Evolutionary conservation across 495 filamentous ascomycete species (phyloP).

Genomic region (Neurospora sp.): DNA sequence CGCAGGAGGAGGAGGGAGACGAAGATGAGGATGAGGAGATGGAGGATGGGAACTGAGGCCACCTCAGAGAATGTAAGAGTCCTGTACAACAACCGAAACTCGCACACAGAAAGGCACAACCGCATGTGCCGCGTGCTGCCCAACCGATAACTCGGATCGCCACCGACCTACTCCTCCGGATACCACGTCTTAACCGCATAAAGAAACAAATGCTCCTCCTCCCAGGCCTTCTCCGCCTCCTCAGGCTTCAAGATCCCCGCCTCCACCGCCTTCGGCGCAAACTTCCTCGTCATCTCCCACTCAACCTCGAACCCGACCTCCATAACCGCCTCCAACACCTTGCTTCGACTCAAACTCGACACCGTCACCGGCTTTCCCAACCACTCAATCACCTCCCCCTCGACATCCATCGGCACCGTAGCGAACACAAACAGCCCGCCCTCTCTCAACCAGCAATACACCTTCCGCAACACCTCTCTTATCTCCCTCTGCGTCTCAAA

Average conservation of each 20-base stretch:
- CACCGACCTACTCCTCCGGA: not conserved
- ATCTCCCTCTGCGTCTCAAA: conserved; percentile 10
- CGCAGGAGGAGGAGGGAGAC: conserved; percentile 20
- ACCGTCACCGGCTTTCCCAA: conserved; percentile 8
- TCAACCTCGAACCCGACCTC: conserved; percentile 9
- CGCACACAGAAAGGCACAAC: not conserved
- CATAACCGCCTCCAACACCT: conserved; percentile 2
- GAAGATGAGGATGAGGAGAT: conserved; percentile 5
- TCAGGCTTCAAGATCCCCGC: conserved; percentile 8
- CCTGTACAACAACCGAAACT: not conserved
- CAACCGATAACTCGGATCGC: not conserved
- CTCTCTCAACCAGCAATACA: conserved; percentile 2
- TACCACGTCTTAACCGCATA: conserved; percentile 10
- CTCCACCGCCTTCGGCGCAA: conserved; percentile 8
- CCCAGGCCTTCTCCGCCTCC: conserved; percentile 8
- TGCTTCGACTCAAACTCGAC: conserved; percentile 7
- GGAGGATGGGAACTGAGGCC: conserved; percentile 18
- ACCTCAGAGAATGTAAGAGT: not conserved
- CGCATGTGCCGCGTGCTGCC: not conserved
- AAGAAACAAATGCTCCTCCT: conserved; percentile 16
- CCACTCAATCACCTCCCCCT: conserved; percentile 8
- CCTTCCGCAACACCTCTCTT: not conserved
- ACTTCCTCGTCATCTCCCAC: conserved; percentile 2
- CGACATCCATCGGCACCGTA: conserved; percentile 8
- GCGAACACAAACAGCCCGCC: conserved; percentile 13